phyloP scores from a whole-genome alignment of 352 stramenopile genomes.

The Phytophthora fragariae region DNA sequence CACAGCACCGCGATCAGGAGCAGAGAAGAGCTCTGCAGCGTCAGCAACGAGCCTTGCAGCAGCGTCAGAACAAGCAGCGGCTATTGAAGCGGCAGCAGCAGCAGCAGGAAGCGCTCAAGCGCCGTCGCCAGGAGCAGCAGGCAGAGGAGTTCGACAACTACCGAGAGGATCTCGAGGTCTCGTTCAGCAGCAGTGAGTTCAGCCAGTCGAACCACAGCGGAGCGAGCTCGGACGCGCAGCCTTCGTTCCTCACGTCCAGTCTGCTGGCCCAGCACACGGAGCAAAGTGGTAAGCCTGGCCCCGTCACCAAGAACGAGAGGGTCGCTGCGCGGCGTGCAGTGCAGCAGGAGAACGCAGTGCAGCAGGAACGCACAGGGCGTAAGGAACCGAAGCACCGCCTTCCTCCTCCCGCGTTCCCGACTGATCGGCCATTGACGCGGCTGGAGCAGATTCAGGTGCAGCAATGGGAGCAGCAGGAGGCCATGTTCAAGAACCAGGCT shows the following conservation, averaged over 20 bases:
- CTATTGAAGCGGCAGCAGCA: slow-evolving; percentile 40
- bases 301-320: slow-evolving; percentile 42
- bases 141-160: slow-evolving; percentile 23
- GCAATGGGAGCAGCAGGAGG: slow-evolving; percentile 41
- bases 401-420: slow-evolving; percentile 6
- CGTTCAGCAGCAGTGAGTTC: slow-evolving; percentile 38
- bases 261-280: slow-evolving; percentile 61
- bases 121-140: slow-evolving; percentile 25
- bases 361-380: neutral
- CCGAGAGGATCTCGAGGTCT: slow-evolving; percentile 17
- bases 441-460: slow-evolving; percentile 40
- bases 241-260: slow-evolving; percentile 54
- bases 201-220: slow-evolving; percentile 40
- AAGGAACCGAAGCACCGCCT: slow-evolving; percentile 7
- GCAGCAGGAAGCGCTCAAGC: slow-evolving; percentile 31
- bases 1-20: slow-evolving; percentile 30
- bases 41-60: slow-evolving; percentile 42
- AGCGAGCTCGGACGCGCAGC: slow-evolving; percentile 20
- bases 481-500: slow-evolving; percentile 27
- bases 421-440: slow-evolving; percentile 37
- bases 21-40: slow-evolving; percentile 37
- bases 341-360: slow-evolving; percentile 15
- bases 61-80: slow-evolving; percentile 38
- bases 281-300: slow-evolving; percentile 50
- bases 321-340: slow-evolving; percentile 12